Evolutionary conservation across 176 grass and related monocot genomes (phyloP).

Genomic region (Zizania latifolia): DNA sequence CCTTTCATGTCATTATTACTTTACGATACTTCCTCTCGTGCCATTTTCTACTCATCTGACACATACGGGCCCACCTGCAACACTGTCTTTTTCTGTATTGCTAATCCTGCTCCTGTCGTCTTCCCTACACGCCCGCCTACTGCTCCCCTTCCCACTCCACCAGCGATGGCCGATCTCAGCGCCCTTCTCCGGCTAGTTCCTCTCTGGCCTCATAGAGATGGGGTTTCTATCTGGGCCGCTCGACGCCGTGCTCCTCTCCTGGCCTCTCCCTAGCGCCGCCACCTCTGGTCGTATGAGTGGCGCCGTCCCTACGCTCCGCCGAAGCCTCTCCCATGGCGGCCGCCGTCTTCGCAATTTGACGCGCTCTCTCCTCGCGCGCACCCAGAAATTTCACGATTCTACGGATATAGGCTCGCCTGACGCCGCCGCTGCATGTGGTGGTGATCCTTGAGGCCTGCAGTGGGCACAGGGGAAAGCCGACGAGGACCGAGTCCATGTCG

Average conservation of each 20-base stretch:
- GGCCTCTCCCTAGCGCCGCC: slow-evolving; percentile 41
- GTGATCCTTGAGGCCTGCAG: slow-evolving; percentile 33
- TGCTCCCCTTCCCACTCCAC: too few species aligned
- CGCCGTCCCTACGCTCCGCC: slow-evolving; percentile 37
- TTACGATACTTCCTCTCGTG: too few species aligned
- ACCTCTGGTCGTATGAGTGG: slow-evolving; percentile 1
- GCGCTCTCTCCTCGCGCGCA: slow-evolving; percentile 24
- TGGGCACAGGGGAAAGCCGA: slow-evolving; percentile 95
- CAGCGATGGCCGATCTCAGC: slow-evolving; percentile 56
- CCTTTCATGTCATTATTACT: too few species aligned
- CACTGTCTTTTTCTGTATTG: too few species aligned
- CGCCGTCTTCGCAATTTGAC: slow-evolving; percentile 41
- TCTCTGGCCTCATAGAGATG: slow-evolving; percentile 55
- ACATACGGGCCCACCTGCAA: too few species aligned
- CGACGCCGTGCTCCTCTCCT: slow-evolving; percentile 61
- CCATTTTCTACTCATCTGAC: too few species aligned
- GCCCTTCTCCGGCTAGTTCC: slow-evolving; percentile 44
- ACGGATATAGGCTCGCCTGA: slow-evolving; percentile 11
- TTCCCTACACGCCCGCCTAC: too few species aligned
- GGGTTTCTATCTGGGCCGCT: slow-evolving; percentile 70
- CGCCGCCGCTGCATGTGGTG: slow-evolving; percentile 29
- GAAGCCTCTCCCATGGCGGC: slow-evolving; percentile 65
- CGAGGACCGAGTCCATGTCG: slow-evolving; percentile 85
- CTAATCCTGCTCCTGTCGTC: too few species aligned
- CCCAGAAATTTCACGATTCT: slow-evolving; percentile 4